Evolutionary conservation across 441 rosid species (phyloP).

Genomic region (Corymbia calophylla): DNA sequence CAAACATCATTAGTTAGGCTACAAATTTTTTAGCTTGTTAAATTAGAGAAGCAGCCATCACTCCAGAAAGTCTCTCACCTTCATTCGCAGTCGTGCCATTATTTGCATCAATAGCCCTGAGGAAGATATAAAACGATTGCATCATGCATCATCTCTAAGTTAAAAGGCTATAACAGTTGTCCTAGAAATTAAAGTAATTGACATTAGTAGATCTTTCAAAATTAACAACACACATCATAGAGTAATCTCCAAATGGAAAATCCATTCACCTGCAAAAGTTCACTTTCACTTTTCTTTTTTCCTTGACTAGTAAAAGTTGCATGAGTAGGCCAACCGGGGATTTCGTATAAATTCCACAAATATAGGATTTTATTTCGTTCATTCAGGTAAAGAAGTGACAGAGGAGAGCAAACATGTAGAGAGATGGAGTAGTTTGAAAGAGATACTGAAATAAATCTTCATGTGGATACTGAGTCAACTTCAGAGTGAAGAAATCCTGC

Average conservation of each 20-base stretch:
- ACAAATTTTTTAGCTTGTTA: neutral
- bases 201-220: neutral
- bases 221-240: neutral
- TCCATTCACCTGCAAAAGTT: neutral
- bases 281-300: neutral
- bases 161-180: neutral
- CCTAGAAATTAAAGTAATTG: neutral
- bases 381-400: neutral
- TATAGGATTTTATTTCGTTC: neutral
- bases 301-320: neutral
- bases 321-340: neutral
- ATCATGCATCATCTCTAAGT: neutral
- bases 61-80: constrained; percentile 14
- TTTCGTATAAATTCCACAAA: neutral
- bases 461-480: neutral
- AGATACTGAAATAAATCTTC: neutral
- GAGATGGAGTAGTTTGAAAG: neutral
- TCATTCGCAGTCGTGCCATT: constrained; percentile 8
- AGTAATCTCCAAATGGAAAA: neutral
- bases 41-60: neutral
- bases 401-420: neutral
- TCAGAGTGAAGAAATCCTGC: neutral
- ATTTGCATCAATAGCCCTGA: neutral
- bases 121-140: neutral
- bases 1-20: neutral